Percentiles rank a stretch among this genome's conserved stretches.
Evolutionary conservation across 1,284 basidiomycete species (phyloP).

Genomic region (Earliella scabrosa): DNA sequence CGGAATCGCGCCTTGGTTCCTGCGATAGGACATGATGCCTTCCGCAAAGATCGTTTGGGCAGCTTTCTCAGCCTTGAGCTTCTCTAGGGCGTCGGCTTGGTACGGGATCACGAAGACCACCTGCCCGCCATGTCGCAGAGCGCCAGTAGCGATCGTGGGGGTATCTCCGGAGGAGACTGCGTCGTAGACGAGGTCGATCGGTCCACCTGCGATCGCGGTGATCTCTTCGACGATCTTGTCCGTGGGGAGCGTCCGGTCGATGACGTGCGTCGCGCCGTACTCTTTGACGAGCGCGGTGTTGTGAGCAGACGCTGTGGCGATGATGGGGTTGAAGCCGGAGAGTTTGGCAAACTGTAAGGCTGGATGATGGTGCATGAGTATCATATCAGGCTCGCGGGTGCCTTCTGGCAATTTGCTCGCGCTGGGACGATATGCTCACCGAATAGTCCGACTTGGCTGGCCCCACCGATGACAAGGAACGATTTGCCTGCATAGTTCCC

Average conservation of each 20-base stretch:
- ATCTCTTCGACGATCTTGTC: conserved; percentile 6
- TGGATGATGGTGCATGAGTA: background rate
- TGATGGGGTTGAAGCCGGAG: conserved; percentile 55
- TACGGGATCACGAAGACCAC: conserved; percentile 14
- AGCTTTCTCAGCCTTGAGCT: too few relatives aligned
- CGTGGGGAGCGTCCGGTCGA: conserved; percentile 23
- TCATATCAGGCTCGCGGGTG: background rate
- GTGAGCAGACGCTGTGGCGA: conserved; percentile 50
- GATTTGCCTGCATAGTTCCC: conserved; percentile 25
- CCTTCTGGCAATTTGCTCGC: too few relatives aligned
- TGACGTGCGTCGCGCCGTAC: conserved; percentile 27
- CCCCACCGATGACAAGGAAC: conserved; percentile 40
- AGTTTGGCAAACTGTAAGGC: conserved; percentile 48
- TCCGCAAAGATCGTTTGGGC: too few relatives aligned
- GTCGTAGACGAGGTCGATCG: conserved; percentile 30
- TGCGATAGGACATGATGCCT: too few relatives aligned
- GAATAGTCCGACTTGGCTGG: conserved; percentile 40
- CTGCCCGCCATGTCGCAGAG: conserved; percentile 28
- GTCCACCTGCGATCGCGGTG: conserved; percentile 12
- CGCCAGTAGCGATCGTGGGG: conserved; percentile 24
- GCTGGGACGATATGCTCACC: background rate
- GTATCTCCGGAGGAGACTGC: conserved; percentile 23
- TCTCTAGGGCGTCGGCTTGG: too few relatives aligned
- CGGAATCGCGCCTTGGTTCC: too few relatives aligned
- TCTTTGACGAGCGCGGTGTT: conserved; percentile 45